Evolutionary conservation across 441 rosid species (phyloP).

Genomic region (Gossypium schwendimanii): DNA sequence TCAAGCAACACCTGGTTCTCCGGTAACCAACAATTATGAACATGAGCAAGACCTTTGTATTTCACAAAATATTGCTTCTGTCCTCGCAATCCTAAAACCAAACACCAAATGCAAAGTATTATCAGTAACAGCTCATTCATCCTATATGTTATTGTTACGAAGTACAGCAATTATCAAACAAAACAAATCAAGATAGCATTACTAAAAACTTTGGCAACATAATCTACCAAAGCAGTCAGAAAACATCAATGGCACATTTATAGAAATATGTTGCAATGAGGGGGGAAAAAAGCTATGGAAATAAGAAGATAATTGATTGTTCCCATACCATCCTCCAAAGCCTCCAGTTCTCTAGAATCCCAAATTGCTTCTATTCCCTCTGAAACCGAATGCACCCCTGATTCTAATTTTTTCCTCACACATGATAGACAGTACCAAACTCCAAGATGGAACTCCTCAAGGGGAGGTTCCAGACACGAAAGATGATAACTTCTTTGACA

Average conservation of each 20-base stretch:
- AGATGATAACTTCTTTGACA: constrained; percentile 47
- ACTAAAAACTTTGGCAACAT: not conserved
- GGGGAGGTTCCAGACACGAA: constrained; percentile 38
- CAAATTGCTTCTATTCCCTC: constrained; percentile 29
- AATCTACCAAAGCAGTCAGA: not conserved
- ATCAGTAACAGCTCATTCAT: not conserved
- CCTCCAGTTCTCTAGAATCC: constrained; percentile 24
- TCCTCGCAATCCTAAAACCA: constrained; percentile 16
- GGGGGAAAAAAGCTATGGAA: not conserved
- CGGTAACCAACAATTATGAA: constrained; percentile 30
- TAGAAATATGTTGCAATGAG: not conserved
- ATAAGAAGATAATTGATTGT: not conserved
- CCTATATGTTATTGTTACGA: not conserved
- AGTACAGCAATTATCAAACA: not conserved
- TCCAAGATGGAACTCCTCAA: constrained; percentile 22
- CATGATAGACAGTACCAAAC: constrained; percentile 31
- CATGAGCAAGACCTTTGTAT: constrained; percentile 35
- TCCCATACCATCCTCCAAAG: constrained; percentile 25
- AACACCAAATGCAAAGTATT: not conserved
- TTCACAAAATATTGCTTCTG: constrained; percentile 30
- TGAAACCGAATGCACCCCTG: constrained; percentile 26
- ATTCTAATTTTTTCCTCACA: constrained; percentile 21
- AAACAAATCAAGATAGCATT: not conserved
- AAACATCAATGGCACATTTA: not conserved
- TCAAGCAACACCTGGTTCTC: constrained; percentile 23